These are phyloP conservation scores for Alternaria solani DNA, from an alignment of 2,329 filamentous ascomycete species.

Conservation along the genomic window DNA sequence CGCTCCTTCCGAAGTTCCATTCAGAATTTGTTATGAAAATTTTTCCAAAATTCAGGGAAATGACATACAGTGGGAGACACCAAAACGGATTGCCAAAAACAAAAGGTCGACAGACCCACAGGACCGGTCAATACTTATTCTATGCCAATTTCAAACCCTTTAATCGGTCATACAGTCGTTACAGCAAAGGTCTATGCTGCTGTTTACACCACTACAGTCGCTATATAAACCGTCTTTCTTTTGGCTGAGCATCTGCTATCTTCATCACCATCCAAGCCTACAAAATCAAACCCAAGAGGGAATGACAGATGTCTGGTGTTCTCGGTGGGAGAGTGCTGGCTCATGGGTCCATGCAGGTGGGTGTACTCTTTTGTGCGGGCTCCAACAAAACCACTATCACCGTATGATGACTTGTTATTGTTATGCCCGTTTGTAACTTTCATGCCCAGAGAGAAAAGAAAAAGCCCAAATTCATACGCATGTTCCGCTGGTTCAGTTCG, in stretches of 20 bases:
- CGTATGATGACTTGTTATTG: no score
- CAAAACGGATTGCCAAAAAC: background rate
- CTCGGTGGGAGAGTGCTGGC: background rate
- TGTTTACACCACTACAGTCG: background rate
- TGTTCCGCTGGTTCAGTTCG: no score
- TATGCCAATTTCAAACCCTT: no score
- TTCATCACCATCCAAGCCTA: background rate
- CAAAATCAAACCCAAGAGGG: background rate
- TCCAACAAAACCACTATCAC: background rate
- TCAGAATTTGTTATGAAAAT: no score
- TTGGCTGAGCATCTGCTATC: background rate
- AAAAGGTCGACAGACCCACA: background rate
- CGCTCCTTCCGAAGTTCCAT: no score
- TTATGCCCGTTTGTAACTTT: no score
- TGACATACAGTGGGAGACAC: background rate
- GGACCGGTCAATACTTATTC: background rate
- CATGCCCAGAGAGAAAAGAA: background rate
- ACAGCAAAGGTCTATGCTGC: background rate
- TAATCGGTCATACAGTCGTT: no score
- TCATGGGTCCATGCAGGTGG: fast-evolving
- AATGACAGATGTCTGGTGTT: background rate
- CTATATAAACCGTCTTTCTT: background rate
- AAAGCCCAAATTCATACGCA: no score
- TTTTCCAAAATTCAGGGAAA: no score
- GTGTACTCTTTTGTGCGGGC: background rate